Base-by-base conservation (phyloP, 306 rosid genomes). In the Hippophae rhamnoides region DNA sequence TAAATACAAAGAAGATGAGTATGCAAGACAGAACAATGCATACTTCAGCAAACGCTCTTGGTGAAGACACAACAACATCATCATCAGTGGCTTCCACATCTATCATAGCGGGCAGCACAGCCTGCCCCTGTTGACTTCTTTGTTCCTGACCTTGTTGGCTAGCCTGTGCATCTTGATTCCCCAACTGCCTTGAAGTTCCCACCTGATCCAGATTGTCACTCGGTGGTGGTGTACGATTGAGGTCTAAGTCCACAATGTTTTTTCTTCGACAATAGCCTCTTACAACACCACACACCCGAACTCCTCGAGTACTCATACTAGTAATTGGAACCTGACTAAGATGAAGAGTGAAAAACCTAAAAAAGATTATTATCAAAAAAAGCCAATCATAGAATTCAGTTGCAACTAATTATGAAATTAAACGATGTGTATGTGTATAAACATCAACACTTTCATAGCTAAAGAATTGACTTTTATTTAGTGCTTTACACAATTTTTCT, bases 31-130 rank as follows among this genome's bases (percentile, higher is more conserved):
- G 6, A 23, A 49, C 55, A 62, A 49, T 54, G 64, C 59, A 59
- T 76, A 84, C 99, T 78, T 89, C 88, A 9, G 86, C 86, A 80
- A 92, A 82, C 63, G 96, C 99, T 67, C 77, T 80, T 2, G 93
- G 88, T 13, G 82, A 71, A 49, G 95, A 84, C 79, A 79, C 92
- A 64, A 61, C 12, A 64, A 85, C 88, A 80, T 90, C 98, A 45
- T 87, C 99, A 54, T 92, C 99, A 64, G 82, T 71, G 73, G 86
- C 93, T 64, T 88, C 99, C 61, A 92, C 84, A 69, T 92, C 95
- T 68, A 92, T 85, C 67, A 27, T 58, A 11, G 77, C 38, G 54
- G 82, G 73, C 38, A 73, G 81, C 31, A 52, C 60, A 48, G 52
- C 50, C 51, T n/a, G 73, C 5, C 46, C 71, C n/a, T 54, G 79